phyloP scores from a whole-genome alignment of 2,329 filamentous ascomycete species.

The Xylariales sp. region DNA sequence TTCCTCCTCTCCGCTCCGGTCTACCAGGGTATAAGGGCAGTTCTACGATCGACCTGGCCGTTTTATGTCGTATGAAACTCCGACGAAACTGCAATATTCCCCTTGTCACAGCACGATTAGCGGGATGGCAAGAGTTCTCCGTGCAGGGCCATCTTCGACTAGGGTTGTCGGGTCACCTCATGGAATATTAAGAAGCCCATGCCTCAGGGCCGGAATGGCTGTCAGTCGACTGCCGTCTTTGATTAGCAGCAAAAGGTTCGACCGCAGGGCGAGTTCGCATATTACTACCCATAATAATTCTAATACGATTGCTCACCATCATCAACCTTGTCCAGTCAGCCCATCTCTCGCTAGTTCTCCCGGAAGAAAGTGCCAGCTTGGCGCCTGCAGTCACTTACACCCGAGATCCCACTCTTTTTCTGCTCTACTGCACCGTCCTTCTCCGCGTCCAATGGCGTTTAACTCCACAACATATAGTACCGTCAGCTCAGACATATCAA shows the following conservation, averaged over 20 bases:
- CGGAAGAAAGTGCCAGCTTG: slow-evolving; percentile 3
- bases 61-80: slow-evolving; percentile 7
- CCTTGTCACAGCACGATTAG: slow-evolving; percentile 4
- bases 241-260: slow-evolving; percentile 7
- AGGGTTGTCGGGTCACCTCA: slow-evolving; percentile 3
- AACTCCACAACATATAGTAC: slow-evolving; percentile 38
- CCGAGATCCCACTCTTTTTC: slow-evolving; percentile 13
- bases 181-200: slow-evolving; percentile 6
- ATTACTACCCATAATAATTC: slow-evolving; percentile 5
- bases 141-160: slow-evolving; percentile 6
- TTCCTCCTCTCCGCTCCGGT: no score
- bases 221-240: neutral
- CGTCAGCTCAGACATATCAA: slow-evolving; percentile 47
- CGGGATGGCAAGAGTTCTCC: slow-evolving; percentile 8
- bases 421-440: slow-evolving; percentile 18
- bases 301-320: slow-evolving; percentile 4
- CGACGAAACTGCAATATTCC: slow-evolving; percentile 6
- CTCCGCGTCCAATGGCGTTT: slow-evolving; percentile 37
- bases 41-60: slow-evolving; percentile 3
- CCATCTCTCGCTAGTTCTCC: slow-evolving; percentile 1
- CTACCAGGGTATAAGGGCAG: neutral
- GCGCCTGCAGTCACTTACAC: slow-evolving; percentile 1
- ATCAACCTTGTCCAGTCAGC: slow-evolving; percentile 2
- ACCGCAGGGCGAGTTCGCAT: slow-evolving; percentile 10
- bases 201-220: slow-evolving; percentile 3